Percentiles rank a stretch among this genome's conserved stretches.
phyloP scores from a whole-genome alignment of 176 grass and related monocot species.

The Tillandsia leiboldiana region DNA sequence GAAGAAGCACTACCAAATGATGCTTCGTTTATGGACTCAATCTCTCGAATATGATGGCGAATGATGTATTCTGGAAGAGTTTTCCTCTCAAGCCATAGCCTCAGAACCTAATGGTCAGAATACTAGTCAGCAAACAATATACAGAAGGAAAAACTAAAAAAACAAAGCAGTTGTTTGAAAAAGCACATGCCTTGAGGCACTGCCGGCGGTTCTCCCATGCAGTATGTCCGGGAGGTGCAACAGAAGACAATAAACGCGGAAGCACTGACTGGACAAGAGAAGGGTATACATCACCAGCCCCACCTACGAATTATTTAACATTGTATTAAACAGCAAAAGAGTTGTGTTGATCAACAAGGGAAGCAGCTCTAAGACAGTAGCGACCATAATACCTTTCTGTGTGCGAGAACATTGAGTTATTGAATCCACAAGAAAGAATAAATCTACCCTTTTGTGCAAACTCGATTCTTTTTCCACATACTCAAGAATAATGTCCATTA shows the following conservation, averaged over 20 bases:
- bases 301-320: constrained; percentile 53
- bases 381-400: constrained; percentile 54
- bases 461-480: constrained; percentile 71
- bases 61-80: constrained; percentile 82
- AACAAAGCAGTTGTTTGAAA: background rate
- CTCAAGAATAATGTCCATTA: constrained; percentile 87
- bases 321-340: constrained; percentile 18
- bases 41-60: constrained; percentile 80
- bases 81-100: constrained; percentile 92
- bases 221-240: constrained; percentile 81
- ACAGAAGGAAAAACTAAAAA: background rate
- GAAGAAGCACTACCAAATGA: constrained; percentile 54
- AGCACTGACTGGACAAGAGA: constrained; percentile 89
- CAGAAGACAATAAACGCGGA: constrained; percentile 61
- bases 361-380: background rate
- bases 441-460: constrained; percentile 79
- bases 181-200: constrained; percentile 79
- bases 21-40: constrained; percentile 68
- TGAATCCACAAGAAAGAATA: constrained; percentile 97
- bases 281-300: constrained; percentile 60
- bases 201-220: constrained; percentile 94
- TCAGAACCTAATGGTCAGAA: constrained; percentile 66
- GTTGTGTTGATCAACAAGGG: background rate
- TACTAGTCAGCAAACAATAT: background rate
- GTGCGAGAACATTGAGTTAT: constrained; percentile 84